Conservation (phyloP, 2,329 filamentous ascomycete genomes). For the Fusarium gaditjirri region DNA sequence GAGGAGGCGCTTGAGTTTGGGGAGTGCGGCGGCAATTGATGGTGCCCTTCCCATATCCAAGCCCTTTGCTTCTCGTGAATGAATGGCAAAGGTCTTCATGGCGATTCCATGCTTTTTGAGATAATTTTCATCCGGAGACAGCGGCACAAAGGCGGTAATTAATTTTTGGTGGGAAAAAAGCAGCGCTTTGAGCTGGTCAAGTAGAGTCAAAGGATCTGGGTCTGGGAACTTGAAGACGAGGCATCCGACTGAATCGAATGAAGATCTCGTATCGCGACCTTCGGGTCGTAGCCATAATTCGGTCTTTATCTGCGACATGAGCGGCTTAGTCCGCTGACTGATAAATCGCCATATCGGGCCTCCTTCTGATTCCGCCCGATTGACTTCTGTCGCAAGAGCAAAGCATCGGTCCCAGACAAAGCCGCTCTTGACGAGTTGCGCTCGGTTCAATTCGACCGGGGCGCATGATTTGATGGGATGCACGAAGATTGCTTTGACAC, state of each 20-base stretch:
- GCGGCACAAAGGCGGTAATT: conserved; percentile 1
- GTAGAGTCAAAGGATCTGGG: not conserved
- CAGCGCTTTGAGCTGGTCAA: not conserved
- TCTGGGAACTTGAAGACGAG: conserved; percentile 17
- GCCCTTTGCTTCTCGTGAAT: conserved; percentile 21
- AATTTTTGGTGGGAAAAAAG: not conserved
- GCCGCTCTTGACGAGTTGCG: conserved; percentile 40
- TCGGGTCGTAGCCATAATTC: conserved; percentile 19
- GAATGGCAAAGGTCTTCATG: conserved; percentile 19
- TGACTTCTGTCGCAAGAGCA: conserved; percentile 45
- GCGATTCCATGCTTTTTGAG: not conserved
- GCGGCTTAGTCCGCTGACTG: conserved; percentile 42
- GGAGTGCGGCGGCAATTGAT: not conserved
- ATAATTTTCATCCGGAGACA: not conserved
- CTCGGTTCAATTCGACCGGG: conserved; percentile 40
- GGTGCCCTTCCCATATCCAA: conserved; percentile 14
- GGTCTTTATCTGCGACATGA: conserved; percentile 31
- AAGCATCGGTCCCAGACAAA: conserved; percentile 44
- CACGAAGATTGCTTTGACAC: conserved; percentile 44
- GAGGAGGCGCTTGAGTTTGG: conserved; percentile 25
- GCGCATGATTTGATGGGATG: conserved; percentile 47
- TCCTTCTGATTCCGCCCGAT: conserved; percentile 27
- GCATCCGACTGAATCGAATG: not conserved
- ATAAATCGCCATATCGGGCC: conserved; percentile 40
- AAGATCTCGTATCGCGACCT: not conserved